phyloP scores from a whole-genome alignment of 192 early-diverging fungal genomes.

The Chytriomyces hyalinus region DNA sequence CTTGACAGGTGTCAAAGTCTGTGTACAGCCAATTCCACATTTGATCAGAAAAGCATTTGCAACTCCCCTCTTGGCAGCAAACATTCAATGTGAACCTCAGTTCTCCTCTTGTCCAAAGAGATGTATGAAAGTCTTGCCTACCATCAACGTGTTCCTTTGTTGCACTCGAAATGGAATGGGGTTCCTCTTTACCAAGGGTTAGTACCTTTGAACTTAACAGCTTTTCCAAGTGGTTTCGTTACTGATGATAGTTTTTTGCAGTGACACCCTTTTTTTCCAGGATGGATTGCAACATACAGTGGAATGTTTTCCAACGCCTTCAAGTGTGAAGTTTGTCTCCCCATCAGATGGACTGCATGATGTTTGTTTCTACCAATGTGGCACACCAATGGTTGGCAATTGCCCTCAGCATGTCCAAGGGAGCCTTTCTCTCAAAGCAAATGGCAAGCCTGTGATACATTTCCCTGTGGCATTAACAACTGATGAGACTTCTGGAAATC shows the following conservation, averaged over 20 bases:
- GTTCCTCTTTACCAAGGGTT: not conserved
- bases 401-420: not conserved
- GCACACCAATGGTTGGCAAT: not conserved
- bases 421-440: constrained; percentile 4
- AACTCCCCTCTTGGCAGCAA: not conserved
- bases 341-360: not conserved
- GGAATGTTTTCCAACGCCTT: not conserved
- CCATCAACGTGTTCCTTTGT: not conserved
- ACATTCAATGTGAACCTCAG: not conserved
- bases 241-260: not conserved
- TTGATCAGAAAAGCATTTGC: not conserved
- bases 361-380: not conserved
- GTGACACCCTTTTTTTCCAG: not conserved
- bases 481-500: constrained; percentile 10
- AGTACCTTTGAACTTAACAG: not conserved
- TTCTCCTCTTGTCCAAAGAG: not conserved
- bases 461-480: not conserved
- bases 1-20: not conserved
- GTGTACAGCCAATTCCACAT: not conserved
- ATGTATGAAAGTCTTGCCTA: constrained; percentile 6
- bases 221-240: too few species aligned
- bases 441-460: constrained; percentile 1
- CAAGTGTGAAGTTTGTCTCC: not conserved
- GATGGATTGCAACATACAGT: not conserved
- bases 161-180: not conserved